Percentiles rank a stretch among this genome's conserved stretches.
These are phyloP conservation scores for Botryotinia narcissicola DNA, from an alignment of 2,329 filamentous ascomycete genomes.

Conservation along the genomic window DNA sequence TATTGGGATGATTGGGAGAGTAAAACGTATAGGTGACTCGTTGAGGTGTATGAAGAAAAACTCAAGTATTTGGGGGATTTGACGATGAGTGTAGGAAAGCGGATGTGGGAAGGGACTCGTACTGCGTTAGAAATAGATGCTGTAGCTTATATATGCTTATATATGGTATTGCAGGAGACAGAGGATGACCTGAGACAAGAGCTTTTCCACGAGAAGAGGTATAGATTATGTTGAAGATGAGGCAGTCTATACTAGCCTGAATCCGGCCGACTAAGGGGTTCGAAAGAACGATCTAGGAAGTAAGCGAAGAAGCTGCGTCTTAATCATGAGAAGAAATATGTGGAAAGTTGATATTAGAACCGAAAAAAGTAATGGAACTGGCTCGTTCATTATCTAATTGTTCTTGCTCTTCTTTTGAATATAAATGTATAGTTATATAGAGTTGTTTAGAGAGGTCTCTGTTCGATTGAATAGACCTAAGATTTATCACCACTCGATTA, in stretches of 20 bases:
- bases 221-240: neutral
- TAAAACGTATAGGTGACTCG: neutral
- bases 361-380: accelerated
- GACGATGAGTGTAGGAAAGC: neutral
- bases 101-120: neutral
- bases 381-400: accelerated
- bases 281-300: neutral
- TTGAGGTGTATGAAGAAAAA: neutral
- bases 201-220: accelerated
- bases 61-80: neutral
- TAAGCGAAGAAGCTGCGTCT: neutral
- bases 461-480: neutral
- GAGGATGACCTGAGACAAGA: accelerated
- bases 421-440: no score
- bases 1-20: neutral
- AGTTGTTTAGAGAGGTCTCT: neutral
- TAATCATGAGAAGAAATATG: neutral
- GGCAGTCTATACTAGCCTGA: neutral
- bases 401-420: no score
- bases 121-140: neutral
- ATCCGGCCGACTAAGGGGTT: neutral
- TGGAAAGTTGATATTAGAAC: neutral
- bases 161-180: neutral
- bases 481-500: neutral
- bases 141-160: neutral